phyloP scores from a whole-genome alignment of 345 rosid species.

The Citrus mangshanensis region DNA sequence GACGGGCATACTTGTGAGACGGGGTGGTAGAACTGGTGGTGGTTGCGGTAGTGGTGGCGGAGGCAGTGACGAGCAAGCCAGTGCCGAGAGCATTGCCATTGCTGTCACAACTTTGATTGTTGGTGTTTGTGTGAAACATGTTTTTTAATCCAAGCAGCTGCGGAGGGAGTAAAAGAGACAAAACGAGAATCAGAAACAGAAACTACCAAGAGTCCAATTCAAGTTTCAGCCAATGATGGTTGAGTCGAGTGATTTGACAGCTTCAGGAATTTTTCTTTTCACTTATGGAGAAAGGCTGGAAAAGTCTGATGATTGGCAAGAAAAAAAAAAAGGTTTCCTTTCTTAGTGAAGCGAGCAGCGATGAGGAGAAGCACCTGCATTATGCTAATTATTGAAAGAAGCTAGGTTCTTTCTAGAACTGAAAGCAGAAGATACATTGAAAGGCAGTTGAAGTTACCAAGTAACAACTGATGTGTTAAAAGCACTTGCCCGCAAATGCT shows the following conservation, averaged over 20 bases:
- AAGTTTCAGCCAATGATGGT: too few relatives aligned
- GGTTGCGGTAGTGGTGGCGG: background rate
- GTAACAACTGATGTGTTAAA: background rate
- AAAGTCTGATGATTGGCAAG: too few relatives aligned
- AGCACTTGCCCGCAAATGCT: too few relatives aligned
- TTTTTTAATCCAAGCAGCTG: background rate
- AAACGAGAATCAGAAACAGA: background rate
- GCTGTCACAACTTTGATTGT: background rate
- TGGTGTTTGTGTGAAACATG: background rate
- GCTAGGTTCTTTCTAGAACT: too few relatives aligned
- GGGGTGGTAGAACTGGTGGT: background rate
- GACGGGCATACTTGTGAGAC: slow-evolving; percentile 4
- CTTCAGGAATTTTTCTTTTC: too few relatives aligned
- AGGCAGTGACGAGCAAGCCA: background rate
- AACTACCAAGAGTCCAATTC: too few relatives aligned
- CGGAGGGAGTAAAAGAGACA: background rate
- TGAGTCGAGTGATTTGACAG: too few relatives aligned
- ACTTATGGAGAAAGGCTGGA: too few relatives aligned
- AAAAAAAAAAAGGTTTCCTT: too few relatives aligned
- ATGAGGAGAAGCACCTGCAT: too few relatives aligned
- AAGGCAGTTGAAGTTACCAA: background rate
- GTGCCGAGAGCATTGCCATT: background rate
- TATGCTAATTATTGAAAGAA: too few relatives aligned
- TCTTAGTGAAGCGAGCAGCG: too few relatives aligned
- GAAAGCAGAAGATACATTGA: background rate